Conservation (phyloP, 805 yeast genomes). For the Blastobotrys peoriensis region DNA sequence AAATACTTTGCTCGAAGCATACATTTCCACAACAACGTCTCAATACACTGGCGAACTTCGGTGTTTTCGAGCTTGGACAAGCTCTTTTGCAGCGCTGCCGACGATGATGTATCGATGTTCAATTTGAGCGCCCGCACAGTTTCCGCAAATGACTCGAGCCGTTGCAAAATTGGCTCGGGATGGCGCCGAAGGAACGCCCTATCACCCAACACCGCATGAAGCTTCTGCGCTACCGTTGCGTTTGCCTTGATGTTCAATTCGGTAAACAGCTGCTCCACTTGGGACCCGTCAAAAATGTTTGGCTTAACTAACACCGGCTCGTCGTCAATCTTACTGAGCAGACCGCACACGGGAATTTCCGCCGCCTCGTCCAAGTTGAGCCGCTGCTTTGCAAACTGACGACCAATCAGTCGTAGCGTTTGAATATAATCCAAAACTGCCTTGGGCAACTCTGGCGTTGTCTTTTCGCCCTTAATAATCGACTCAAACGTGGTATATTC, state of each 20-base stretch:
- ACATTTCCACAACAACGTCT: constrained; percentile 72
- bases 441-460: constrained; percentile 30
- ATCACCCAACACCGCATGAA: constrained; percentile 72
- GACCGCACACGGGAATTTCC: constrained; percentile 43
- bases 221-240: constrained; percentile 74
- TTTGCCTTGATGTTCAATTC: constrained; percentile 81
- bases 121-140: constrained; percentile 48
- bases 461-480: constrained; percentile 8
- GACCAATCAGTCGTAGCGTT: constrained; percentile 57
- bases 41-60: constrained; percentile 63
- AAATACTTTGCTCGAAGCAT: constrained; percentile 82
- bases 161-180: constrained; percentile 72
- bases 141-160: constrained; percentile 70
- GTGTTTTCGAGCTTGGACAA: constrained; percentile 58
- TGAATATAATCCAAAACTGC: constrained; percentile 62
- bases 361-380: constrained; percentile 19
- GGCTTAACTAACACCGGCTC: constrained; percentile 67
- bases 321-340: constrained; percentile 79
- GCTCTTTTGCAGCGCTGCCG: constrained; percentile 67
- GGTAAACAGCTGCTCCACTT: constrained; percentile 53
- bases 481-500: constrained; percentile 15
- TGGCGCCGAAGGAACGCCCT: constrained; percentile 82
- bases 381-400: constrained; percentile 65
- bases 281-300: constrained; percentile 50
- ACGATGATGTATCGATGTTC: constrained; percentile 60